Evolutionary conservation across 208 protist species (phyloP).

Genomic region (Trypanosoma rangeli): DNA sequence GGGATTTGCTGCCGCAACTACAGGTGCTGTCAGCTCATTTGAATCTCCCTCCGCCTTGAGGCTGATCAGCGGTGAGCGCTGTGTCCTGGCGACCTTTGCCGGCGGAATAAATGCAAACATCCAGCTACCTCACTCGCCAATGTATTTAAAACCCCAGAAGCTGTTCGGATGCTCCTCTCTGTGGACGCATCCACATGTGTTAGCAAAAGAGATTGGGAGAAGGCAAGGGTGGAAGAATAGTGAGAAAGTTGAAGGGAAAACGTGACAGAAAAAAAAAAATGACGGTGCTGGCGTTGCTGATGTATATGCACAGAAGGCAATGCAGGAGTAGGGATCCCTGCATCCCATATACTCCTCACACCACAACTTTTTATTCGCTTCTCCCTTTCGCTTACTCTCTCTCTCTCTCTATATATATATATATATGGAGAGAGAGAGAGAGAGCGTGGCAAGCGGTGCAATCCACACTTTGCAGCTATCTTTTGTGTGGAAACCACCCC

Average conservation of each 20-base stretch:
- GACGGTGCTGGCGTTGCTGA: background rate
- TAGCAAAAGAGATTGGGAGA: background rate
- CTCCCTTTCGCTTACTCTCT: background rate
- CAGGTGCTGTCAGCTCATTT: slow-evolving; percentile 11
- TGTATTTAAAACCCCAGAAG: background rate
- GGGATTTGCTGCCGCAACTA: slow-evolving; percentile 4
- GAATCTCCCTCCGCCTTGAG: background rate
- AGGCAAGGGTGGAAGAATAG: background rate
- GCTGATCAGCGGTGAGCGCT: slow-evolving; percentile 37
- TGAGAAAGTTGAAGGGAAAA: background rate
- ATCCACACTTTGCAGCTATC: background rate
- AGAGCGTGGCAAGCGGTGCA: background rate
- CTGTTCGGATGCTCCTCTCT: background rate
- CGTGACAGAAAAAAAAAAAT: background rate
- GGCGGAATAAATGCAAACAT: slow-evolving; percentile 62
- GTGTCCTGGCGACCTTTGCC: slow-evolving; percentile 70
- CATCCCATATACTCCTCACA: background rate
- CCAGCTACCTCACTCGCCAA: background rate
- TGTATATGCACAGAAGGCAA: background rate
- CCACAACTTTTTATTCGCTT: background rate
- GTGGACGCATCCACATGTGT: background rate
- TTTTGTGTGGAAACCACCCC: too few relatives aligned
- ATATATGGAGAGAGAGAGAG: slow-evolving; percentile 6
- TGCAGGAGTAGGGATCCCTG: background rate
- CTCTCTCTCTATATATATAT: background rate